A percentile compares a stretch with the other conserved stretches of the same genome.
phyloP scores from a whole-genome alignment of 2,329 filamentous ascomycete genomes.

The Colletotrichum eleusines region DNA sequence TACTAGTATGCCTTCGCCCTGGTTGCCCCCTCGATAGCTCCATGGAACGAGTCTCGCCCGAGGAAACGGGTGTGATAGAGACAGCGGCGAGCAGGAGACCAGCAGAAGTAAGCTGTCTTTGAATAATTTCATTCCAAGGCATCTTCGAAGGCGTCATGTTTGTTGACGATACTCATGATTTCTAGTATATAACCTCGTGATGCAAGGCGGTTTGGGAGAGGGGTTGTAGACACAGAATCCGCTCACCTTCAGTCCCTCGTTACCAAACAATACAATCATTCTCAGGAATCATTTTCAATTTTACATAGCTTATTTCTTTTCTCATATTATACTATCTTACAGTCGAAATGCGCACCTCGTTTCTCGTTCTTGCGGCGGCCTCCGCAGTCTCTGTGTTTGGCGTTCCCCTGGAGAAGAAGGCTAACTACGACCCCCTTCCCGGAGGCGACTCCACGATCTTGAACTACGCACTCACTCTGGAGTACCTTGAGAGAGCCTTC shows the following conservation, averaged over 20 bases:
- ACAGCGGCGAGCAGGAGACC: neutral
- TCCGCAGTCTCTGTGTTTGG: conserved; percentile 26
- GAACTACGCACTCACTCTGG: conserved; percentile 61
- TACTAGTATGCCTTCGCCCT: neutral
- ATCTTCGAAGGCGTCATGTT: conserved; percentile 11
- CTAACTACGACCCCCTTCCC: conserved; percentile 42
- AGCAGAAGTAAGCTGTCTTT: conserved; percentile 2
- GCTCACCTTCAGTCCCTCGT: conserved; percentile 25
- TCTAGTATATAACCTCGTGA: conserved; percentile 1
- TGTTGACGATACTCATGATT: neutral
- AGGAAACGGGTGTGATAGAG: neutral
- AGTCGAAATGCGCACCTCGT: conserved; percentile 34
- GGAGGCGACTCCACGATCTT: conserved; percentile 52
- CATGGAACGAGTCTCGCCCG: conserved; percentile 1
- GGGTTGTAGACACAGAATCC: neutral
- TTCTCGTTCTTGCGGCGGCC: conserved; percentile 26
- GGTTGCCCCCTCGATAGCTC: conserved; percentile 4
- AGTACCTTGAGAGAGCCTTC: conserved; percentile 72
- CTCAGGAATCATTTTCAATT: neutral
- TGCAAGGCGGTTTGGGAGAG: too few relatives aligned
- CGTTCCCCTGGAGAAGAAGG: conserved; percentile 37
- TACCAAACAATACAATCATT: neutral
- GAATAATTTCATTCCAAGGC: conserved; percentile 5
- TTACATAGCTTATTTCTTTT: neutral
- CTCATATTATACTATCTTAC: neutral